Conservation (phyloP, 108 stramenopile genomes). For the Asterionellopsis glacialis region DNA sequence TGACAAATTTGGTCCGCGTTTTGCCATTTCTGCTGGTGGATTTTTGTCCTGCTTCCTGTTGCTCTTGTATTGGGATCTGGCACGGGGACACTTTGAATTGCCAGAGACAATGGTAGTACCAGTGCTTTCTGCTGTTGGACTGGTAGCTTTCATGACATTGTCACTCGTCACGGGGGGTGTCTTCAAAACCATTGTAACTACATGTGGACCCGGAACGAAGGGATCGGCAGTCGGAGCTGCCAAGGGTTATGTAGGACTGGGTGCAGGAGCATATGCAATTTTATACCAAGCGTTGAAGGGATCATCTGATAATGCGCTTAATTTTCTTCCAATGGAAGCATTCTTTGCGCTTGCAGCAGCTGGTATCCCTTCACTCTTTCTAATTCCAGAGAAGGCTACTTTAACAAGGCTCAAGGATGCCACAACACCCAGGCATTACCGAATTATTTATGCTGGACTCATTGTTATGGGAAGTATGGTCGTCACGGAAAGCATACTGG, state of each 20-base stretch:
- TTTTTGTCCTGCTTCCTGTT: conserved; percentile 35
- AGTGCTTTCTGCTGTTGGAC: conserved; percentile 45
- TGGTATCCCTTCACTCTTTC: conserved; percentile 44
- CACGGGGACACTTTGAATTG: conserved; percentile 8
- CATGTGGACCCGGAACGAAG: conserved; percentile 60
- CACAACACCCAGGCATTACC: conserved; percentile 60
- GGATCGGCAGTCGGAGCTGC: conserved; percentile 81
- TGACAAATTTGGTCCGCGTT: conserved; percentile 56
- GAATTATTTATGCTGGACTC: conserved; percentile 61
- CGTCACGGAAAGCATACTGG: conserved; percentile 37
- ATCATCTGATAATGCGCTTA: conserved; percentile 33
- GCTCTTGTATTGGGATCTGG: conserved; percentile 60
- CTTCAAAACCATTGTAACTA: conserved; percentile 72
- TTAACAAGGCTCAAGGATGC: conserved; percentile 42
- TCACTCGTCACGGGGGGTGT: conserved; percentile 76
- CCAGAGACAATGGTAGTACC: conserved; percentile 22
- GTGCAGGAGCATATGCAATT: conserved; percentile 50
- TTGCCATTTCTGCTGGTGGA: conserved; percentile 53
- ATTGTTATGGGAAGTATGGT: conserved; percentile 48
- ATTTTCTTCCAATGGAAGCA: conserved; percentile 80
- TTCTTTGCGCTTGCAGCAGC: conserved; percentile 56
- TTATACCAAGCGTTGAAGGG: conserved; percentile 55
- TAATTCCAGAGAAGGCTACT: conserved; percentile 35
- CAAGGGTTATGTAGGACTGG: conserved; percentile 84
- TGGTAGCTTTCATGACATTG: conserved; percentile 59